Evolutionary conservation across 768 basidiomycete species (phyloP).

Genomic region (Tylopilus vinaceipallidus): DNA sequence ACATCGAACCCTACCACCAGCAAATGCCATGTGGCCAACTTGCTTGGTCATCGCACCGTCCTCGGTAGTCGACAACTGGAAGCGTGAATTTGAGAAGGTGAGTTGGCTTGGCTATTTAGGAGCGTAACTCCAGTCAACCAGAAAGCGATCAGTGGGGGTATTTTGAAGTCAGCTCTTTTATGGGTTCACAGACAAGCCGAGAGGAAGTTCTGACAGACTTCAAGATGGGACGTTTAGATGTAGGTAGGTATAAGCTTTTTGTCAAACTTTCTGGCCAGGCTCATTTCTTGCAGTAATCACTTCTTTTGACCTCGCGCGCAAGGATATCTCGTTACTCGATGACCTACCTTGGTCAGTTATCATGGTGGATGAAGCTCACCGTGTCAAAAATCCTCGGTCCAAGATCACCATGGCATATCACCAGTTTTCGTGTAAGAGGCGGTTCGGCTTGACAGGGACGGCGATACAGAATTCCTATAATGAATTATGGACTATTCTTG

Average conservation of each 20-base stretch:
- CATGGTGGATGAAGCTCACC: conserved; percentile 88
- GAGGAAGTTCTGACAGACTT: conserved; percentile 65
- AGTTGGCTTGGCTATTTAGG: conserved; percentile 10
- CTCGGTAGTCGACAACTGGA: conserved; percentile 86
- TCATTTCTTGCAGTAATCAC: conserved; percentile 60
- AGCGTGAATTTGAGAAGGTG: conserved; percentile 82
- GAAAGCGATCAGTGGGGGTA: conserved; percentile 75
- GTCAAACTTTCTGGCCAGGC: not conserved
- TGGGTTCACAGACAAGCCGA: conserved; percentile 50
- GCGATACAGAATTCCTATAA: conserved; percentile 85
- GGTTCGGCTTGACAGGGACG: conserved; percentile 88
- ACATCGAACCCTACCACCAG: conserved; percentile 53
- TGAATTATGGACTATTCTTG: conserved; percentile 89
- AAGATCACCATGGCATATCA: conserved; percentile 69
- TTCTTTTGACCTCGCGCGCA: conserved; percentile 72
- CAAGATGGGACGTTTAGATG: conserved; percentile 77
- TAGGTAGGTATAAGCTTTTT: conserved; percentile 50
- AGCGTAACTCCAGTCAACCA: not conserved
- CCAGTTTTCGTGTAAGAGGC: conserved; percentile 58
- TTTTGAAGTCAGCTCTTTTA: conserved; percentile 81
- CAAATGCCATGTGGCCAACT: conserved; percentile 80
- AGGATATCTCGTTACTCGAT: conserved; percentile 67
- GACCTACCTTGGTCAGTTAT: conserved; percentile 69
- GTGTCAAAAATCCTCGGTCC: conserved; percentile 75
- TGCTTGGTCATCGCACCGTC: conserved; percentile 86